Conservation (phyloP, 768 basidiomycete species). For the Lactifluus volemus region DNA sequence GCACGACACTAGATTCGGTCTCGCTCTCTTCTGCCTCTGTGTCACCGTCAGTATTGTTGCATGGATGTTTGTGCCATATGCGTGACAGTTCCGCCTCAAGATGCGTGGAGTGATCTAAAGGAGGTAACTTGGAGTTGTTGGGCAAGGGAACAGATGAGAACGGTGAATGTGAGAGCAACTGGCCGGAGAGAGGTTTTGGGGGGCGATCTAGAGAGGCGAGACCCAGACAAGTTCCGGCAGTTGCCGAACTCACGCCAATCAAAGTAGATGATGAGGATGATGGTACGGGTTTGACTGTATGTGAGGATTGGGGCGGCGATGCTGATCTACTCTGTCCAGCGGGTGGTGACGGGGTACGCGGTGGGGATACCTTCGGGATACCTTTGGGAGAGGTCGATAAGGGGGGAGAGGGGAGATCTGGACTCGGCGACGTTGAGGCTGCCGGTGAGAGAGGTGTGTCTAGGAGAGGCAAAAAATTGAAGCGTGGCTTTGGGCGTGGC, state of each 20-base stretch:
- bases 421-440: neutral
- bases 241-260: neutral
- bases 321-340: neutral
- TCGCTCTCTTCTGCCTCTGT: constrained; percentile 19
- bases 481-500: constrained; percentile 13
- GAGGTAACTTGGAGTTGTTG: neutral
- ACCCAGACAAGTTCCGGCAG: neutral
- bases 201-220: neutral
- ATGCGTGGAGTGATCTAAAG: neutral
- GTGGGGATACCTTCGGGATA: neutral
- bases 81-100: constrained; percentile 4
- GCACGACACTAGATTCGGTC: constrained; percentile 17
- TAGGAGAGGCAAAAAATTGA: constrained; percentile 17
- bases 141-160: neutral
- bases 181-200: neutral
- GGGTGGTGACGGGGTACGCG: neutral
- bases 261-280: neutral
- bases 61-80: neutral
- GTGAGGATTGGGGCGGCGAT: neutral
- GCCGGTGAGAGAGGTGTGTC: neutral
- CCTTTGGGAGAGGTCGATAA: neutral
- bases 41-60: neutral
- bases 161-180: neutral
- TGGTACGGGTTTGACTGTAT: neutral
- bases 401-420: neutral